A percentile compares a stretch with the other conserved stretches of the same genome.
phyloP scores from a whole-genome alignment of 2,329 filamentous ascomycete genomes.

The Diplodia intermedia region DNA sequence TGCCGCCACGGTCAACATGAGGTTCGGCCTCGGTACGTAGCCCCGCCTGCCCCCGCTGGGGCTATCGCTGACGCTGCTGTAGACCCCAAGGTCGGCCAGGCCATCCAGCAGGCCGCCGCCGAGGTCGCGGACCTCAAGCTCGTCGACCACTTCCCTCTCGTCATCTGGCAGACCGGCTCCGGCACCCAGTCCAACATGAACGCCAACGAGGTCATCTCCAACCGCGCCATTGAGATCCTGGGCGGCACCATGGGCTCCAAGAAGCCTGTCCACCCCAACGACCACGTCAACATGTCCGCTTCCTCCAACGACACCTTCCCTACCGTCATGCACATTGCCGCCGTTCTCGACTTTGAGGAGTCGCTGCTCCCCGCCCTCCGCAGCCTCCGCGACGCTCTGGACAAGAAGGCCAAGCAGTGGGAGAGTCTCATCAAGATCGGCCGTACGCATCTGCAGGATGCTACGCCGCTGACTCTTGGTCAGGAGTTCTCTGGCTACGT shows the following conservation, averaged over 20 bases:
- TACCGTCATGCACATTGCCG: constrained; percentile 99
- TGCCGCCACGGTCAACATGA: constrained; percentile 94
- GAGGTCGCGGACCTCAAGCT: constrained; percentile 95
- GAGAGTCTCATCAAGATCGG: constrained; percentile 99
- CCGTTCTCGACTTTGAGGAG: constrained; percentile 89
- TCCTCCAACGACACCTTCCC: constrained; percentile 99
- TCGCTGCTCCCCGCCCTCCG: constrained; percentile 82
- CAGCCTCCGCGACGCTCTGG: constrained; percentile 81
- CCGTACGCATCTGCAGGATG: constrained; percentile 95
- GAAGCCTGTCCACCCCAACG: constrained; percentile 98
- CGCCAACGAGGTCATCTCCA: constrained; percentile 99
- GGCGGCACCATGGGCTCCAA: constrained; percentile 94
- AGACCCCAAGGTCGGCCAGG: constrained; percentile 89
- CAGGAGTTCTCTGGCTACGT: constrained; percentile 99
- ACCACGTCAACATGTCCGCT: constrained; percentile 99
- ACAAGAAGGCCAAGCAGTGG: constrained; percentile 88
- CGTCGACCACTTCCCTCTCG: constrained; percentile 95
- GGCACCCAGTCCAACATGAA: constrained; percentile 99
- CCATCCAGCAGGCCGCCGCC: constrained; percentile 89
- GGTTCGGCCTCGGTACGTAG: constrained; percentile 78
- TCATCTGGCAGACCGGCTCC: constrained; percentile 99
- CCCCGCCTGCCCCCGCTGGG: background rate
- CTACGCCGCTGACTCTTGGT: constrained; percentile 90
- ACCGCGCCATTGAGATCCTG: constrained; percentile 97
- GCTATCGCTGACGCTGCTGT: constrained; percentile 33